A percentile compares a stretch with the other conserved stretches of the same genome.
phyloP scores from a whole-genome alignment of 2,329 filamentous ascomycete species.

The Aspergillaceae sp. region DNA sequence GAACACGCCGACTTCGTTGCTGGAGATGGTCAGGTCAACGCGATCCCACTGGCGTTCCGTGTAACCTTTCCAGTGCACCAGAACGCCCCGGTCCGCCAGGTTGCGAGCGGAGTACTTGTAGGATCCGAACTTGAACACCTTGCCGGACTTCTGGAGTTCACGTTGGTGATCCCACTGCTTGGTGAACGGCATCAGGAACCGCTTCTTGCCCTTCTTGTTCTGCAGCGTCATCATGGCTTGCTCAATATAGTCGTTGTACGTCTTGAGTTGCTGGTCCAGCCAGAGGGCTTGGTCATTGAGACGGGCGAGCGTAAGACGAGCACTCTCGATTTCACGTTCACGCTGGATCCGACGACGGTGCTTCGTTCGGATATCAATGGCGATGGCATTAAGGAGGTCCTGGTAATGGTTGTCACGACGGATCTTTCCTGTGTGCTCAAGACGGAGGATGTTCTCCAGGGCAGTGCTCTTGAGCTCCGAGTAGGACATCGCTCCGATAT shows the following conservation, averaged over 20 bases:
- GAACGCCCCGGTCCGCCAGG: constrained; percentile 84
- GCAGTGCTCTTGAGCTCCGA: constrained; percentile 86
- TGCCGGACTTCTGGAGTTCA: constrained; percentile 83
- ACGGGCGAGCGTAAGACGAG: constrained; percentile 39
- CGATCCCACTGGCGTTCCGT: constrained; percentile 77
- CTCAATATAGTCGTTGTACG: constrained; percentile 98
- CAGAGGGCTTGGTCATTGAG: constrained; percentile 64
- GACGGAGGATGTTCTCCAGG: constrained; percentile 82
- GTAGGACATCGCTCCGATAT: constrained; percentile 84
- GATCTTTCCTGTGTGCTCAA: constrained; percentile 82
- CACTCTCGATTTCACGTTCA: constrained; percentile 72
- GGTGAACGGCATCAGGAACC: constrained; percentile 90
- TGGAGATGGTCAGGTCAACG: constrained; percentile 88
- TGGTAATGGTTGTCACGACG: constrained; percentile 85
- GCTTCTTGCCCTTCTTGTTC: constrained; percentile 91
- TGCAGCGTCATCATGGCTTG: constrained; percentile 95
- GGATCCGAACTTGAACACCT: constrained; percentile 92
- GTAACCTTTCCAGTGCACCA: constrained; percentile 85
- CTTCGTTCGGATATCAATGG: constrained; percentile 93
- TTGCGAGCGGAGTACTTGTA: constrained; percentile 93
- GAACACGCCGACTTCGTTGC: constrained; percentile 90
- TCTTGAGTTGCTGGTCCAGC: constrained; percentile 90
- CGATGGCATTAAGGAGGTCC: constrained; percentile 95
- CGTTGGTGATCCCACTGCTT: constrained; percentile 98
- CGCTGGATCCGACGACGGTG: constrained; percentile 86